Percentiles rank a stretch among this genome's conserved stretches.
Evolutionary conservation across 352 stramenopile genomes (phyloP).

Genomic region (Globisporangium okanoganense): DNA sequence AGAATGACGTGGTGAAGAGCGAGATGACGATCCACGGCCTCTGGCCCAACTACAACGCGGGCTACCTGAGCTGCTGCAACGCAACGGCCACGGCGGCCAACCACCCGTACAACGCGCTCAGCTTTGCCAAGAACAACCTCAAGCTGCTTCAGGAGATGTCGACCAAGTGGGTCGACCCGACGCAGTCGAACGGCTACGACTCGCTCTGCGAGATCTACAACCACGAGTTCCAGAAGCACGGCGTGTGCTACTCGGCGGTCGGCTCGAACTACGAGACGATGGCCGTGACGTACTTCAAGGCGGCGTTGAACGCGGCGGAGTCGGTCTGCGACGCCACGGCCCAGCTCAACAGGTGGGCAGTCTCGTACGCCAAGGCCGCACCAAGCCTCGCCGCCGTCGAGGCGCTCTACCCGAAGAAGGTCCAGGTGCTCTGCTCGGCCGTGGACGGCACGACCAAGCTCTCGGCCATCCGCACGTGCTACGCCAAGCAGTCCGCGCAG

Average conservation of each 20-base stretch:
- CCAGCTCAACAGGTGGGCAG: constrained; percentile 58
- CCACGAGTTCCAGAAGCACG: constrained; percentile 6
- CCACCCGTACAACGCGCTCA: constrained; percentile 41
- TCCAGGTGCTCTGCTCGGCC: constrained; percentile 66
- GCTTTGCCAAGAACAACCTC: constrained; percentile 51
- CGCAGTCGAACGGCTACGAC: constrained; percentile 43
- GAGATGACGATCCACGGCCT: constrained; percentile 73
- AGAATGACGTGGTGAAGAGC: constrained; percentile 35
- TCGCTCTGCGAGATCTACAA: constrained; percentile 40
- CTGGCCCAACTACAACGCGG: constrained; percentile 75
- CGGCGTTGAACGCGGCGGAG: constrained; percentile 44
- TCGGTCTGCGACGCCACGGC: constrained; percentile 29
- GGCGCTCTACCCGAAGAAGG: constrained; percentile 53
- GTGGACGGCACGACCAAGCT: constrained; percentile 56
- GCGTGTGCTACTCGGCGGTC: constrained; percentile 30
- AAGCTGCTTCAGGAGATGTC: constrained; percentile 51
- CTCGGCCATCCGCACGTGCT: constrained; percentile 68
- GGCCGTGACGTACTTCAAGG: constrained; percentile 65
- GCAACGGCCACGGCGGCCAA: constrained; percentile 43
- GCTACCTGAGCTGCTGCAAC: constrained; percentile 68
- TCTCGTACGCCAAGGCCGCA: constrained; percentile 9
- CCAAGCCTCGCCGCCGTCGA: constrained; percentile 34
- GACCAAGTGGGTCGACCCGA: constrained; percentile 71
- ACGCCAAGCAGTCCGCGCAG: constrained; percentile 24
- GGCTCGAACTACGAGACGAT: constrained; percentile 49